Conservation (phyloP, 2,329 filamentous ascomycete genomes). For the Aspergillus melleus region DNA sequence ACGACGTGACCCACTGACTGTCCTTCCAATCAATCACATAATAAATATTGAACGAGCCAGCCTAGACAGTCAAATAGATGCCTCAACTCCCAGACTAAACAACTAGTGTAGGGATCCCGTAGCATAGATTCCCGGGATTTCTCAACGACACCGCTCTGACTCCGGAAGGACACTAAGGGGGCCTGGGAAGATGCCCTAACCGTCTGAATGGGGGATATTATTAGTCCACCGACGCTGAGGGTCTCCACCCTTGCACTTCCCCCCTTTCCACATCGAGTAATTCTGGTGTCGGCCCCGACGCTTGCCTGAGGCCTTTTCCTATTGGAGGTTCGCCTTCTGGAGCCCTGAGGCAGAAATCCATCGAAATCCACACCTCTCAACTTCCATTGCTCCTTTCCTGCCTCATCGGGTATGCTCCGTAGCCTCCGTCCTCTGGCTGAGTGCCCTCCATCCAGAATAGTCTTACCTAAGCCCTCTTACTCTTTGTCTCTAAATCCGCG, state of each 20-base stretch:
- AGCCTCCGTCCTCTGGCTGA: not conserved
- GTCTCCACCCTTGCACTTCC: not conserved
- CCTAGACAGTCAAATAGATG: not conserved
- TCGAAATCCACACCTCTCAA: not conserved
- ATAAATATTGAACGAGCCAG: not conserved
- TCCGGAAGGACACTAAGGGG: not conserved
- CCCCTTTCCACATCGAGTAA: conserved; percentile 10
- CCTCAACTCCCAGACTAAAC: too few species aligned
- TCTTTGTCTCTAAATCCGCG: not conserved
- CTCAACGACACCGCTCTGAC: not conserved
- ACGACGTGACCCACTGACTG: not conserved
- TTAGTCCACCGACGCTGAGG: conserved; percentile 4
- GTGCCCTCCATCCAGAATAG: not conserved
- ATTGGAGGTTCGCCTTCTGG: conserved; percentile 14
- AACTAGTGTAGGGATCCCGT: too few species aligned
- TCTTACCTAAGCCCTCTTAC: not conserved
- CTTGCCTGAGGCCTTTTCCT: conserved; percentile 8
- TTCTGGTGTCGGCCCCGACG: conserved; percentile 5
- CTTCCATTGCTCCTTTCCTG: not conserved
- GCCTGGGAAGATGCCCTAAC: not conserved
- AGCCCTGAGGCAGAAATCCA: conserved; percentile 11
- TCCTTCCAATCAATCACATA: conserved; percentile 1
- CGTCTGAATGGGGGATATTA: conserved; percentile 14
- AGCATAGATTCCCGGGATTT: too few species aligned
- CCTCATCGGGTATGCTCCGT: conserved; percentile 7